phyloP scores from a whole-genome alignment of 176 grass and related monocot species.

The Avena eriantha region DNA sequence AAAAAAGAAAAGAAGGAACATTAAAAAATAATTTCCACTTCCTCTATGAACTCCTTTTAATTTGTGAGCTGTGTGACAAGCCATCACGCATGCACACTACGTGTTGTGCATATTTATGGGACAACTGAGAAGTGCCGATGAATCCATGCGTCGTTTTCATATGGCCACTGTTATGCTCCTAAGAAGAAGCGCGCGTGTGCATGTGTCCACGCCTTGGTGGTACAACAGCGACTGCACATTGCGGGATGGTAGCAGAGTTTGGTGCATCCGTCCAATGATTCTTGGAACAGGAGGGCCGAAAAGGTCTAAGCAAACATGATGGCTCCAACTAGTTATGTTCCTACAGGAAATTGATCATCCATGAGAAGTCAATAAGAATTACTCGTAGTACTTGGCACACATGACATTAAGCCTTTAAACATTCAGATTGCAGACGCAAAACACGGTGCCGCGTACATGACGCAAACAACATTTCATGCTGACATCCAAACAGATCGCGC shows the following conservation, averaged over 20 bases:
- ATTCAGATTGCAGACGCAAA: not conserved
- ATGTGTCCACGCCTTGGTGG: slow-evolving; percentile 37
- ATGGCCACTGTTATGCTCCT: slow-evolving; percentile 34
- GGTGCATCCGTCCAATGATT: slow-evolving; percentile 26
- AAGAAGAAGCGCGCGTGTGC: slow-evolving; percentile 10
- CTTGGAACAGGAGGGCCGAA: not conserved
- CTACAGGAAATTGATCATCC: not conserved
- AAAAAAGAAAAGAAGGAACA: not conserved
- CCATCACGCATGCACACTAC: not conserved
- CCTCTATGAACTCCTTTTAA: not conserved
- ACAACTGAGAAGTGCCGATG: not conserved
- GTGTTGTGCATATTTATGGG: not conserved
- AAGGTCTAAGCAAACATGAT: slow-evolving; percentile 8
- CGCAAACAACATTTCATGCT: slow-evolving; percentile 19
- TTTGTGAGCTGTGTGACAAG: not conserved
- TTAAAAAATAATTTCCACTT: not conserved
- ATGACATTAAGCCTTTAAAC: not conserved
- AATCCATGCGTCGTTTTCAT: slow-evolving; percentile 18
- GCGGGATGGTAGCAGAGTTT: slow-evolving; percentile 20
- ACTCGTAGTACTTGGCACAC: not conserved
- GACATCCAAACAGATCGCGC: slow-evolving; percentile 3
- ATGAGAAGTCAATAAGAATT: not conserved
- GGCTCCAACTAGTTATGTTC: not conserved
- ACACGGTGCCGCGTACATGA: not conserved
- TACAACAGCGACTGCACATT: slow-evolving; percentile 40